These are phyloP conservation scores for Dioszegia crocea DNA, from an alignment of 768 basidiomycete species.

Conservation along the genomic window DNA sequence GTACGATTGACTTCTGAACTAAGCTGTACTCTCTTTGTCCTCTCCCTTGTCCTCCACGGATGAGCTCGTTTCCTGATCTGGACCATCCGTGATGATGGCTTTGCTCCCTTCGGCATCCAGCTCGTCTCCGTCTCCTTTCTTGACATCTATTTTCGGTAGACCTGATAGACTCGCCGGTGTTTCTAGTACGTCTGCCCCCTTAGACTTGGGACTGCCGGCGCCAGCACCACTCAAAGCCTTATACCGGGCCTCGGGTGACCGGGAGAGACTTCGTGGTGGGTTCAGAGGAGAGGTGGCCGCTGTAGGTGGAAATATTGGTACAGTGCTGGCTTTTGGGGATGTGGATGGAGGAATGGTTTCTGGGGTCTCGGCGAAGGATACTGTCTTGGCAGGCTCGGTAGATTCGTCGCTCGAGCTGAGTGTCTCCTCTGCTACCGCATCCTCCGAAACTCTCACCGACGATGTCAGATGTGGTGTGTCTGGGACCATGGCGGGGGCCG, in stretches of 20 bases:
- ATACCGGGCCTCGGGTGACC: neutral
- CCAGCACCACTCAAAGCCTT: neutral
- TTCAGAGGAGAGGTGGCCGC: slow-evolving; percentile 5
- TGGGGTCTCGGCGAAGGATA: neutral
- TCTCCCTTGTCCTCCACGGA: too few species aligned
- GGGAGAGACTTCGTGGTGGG: slow-evolving; percentile 1
- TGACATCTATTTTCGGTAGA: neutral
- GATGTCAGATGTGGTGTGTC: neutral
- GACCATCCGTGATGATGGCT: neutral
- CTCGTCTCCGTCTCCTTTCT: neutral
- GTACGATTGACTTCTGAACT: neutral
- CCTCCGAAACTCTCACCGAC: too few species aligned
- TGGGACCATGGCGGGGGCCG: neutral
- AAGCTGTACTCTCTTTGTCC: neutral
- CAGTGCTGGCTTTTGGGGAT: neutral
- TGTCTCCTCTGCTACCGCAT: too few species aligned
- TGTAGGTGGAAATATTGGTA: neutral
- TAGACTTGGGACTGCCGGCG: neutral
- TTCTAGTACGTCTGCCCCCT: neutral
- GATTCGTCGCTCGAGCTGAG: too few species aligned
- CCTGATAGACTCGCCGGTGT: neutral
- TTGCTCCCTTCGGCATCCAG: slow-evolving; percentile 1
- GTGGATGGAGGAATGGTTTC: neutral
- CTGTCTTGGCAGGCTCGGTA: too few species aligned
- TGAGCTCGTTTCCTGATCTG: neutral